These are phyloP conservation scores for Xylaria sp. DNA, from an alignment of 2,329 filamentous ascomycete genomes.

Conservation along the genomic window DNA sequence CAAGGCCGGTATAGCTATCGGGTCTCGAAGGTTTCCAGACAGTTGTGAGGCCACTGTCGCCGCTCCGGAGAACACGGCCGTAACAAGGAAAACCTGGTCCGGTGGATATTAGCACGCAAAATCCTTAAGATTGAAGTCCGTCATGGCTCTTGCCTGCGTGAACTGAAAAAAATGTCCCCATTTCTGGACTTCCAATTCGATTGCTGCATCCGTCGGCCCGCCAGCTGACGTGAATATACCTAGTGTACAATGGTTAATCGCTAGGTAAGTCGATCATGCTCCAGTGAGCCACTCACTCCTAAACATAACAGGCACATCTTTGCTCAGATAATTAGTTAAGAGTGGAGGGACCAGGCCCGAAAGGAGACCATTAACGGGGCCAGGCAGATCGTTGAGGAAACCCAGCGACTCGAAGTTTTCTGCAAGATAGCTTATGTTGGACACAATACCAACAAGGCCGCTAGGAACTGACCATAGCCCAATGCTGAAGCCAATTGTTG, in stretches of 20 bases:
- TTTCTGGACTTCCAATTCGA: constrained; percentile 82
- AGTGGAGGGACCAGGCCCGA: constrained; percentile 85
- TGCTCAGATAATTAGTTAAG: constrained; percentile 83
- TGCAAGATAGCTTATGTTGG: constrained; percentile 80
- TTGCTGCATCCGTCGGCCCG: constrained; percentile 73
- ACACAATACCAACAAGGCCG: constrained; percentile 83
- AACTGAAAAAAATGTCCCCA: constrained; percentile 85
- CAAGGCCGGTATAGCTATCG: constrained; percentile 56
- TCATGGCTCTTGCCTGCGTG: constrained; percentile 53
- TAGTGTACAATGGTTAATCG: constrained; percentile 45
- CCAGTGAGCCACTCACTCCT: constrained; percentile 64
- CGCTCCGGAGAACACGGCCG: constrained; percentile 76
- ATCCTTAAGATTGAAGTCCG: background rate
- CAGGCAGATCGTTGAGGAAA: constrained; percentile 80
- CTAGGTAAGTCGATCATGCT: background rate
- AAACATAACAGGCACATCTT: constrained; percentile 81
- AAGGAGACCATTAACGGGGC: constrained; percentile 77
- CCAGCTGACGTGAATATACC: constrained; percentile 77
- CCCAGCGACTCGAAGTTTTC: constrained; percentile 73
- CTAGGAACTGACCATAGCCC: constrained; percentile 86
- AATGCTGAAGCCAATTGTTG: constrained; percentile 76
- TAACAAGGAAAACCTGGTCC: constrained; percentile 83
- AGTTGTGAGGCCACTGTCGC: constrained; percentile 47
- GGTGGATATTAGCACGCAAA: constrained; percentile 9
- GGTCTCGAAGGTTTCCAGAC: constrained; percentile 44